phyloP scores from a whole-genome alignment of 257 asterid species.

The Scutellaria barbata region DNA sequence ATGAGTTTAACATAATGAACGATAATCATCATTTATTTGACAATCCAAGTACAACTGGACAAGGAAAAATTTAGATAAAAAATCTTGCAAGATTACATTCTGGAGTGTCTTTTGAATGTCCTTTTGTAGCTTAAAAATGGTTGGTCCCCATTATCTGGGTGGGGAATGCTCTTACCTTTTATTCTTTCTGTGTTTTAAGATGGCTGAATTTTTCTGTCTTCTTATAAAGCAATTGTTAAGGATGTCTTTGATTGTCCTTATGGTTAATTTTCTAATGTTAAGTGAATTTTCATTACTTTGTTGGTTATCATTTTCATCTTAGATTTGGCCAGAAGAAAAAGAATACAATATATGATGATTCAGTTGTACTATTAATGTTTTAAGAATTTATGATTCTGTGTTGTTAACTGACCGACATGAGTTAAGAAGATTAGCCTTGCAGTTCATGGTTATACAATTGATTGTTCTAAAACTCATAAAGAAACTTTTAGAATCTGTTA shows the following conservation, averaged over 20 bases:
- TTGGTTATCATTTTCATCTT: slow-evolving; percentile 23
- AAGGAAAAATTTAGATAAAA: neutral
- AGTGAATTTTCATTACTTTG: slow-evolving; percentile 17
- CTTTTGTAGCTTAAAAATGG: neutral
- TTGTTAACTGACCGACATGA: slow-evolving; percentile 1
- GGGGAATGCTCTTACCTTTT: neutral
- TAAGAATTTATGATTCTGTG: neutral
- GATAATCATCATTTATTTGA: slow-evolving; percentile 5
- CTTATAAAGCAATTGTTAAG: neutral
- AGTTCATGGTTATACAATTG: neutral
- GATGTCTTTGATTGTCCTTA: neutral
- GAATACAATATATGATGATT: neutral
- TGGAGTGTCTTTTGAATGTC: neutral
- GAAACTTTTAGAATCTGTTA: neutral
- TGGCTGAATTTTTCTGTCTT: slow-evolving; percentile 9
- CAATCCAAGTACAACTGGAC: slow-evolving; percentile 23
- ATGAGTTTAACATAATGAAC: slow-evolving; percentile 1
- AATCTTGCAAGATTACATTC: slow-evolving; percentile 3
- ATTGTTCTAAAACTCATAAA: slow-evolving; percentile 8
- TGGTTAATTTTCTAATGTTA: neutral
- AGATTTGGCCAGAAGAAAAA: slow-evolving; percentile 1
- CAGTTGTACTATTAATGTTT: neutral
- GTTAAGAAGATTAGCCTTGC: neutral
- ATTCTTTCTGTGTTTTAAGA: too few species aligned
- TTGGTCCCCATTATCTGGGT: neutral